These are phyloP conservation scores for Peronospora destructor DNA, from an alignment of 352 stramenopile genomes.

Conservation along the genomic window DNA sequence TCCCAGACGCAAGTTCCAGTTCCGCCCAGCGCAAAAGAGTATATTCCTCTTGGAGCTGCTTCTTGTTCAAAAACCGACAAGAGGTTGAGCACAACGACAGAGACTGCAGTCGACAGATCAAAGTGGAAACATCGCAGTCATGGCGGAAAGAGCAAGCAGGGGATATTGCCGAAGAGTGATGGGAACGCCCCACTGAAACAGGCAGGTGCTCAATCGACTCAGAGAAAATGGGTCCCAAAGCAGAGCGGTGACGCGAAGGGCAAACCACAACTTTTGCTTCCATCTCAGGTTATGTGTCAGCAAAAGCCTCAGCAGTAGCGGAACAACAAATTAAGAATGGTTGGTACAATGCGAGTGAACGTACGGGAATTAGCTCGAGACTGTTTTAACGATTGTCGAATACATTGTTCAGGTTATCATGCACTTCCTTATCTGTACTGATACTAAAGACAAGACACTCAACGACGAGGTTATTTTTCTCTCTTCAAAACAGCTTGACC, in stretches of 20 bases:
- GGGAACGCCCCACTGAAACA: conserved; percentile 4
- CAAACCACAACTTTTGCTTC: conserved; percentile 32
- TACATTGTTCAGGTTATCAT: no score
- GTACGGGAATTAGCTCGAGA: no score
- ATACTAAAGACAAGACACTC: no score
- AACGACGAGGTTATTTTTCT: no score
- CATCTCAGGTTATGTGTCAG: conserved; percentile 46
- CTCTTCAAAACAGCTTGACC: no score
- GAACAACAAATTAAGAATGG: neutral
- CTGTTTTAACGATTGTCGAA: no score
- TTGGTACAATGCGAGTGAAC: no score
- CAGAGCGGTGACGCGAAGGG: conserved; percentile 11
- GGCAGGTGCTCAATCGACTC: conserved; percentile 1
- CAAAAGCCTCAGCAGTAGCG: conserved; percentile 32
- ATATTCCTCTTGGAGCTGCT: conserved; percentile 23
- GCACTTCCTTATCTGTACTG: no score
- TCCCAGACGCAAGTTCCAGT: conserved; percentile 12
- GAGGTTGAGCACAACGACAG: conserved; percentile 10
- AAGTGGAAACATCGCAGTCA: conserved; percentile 22
- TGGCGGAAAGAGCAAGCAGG: conserved; percentile 19
- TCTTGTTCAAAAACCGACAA: conserved; percentile 11
- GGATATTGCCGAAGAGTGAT: conserved; percentile 4
- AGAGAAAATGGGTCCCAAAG: conserved; percentile 37
- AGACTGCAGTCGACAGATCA: neutral
- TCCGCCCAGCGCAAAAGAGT: conserved; percentile 25